Percentiles rank a stretch among this genome's conserved stretches.
phyloP scores from a whole-genome alignment of 768 basidiomycete genomes.

The Chalciporus pseudorubinellus region DNA sequence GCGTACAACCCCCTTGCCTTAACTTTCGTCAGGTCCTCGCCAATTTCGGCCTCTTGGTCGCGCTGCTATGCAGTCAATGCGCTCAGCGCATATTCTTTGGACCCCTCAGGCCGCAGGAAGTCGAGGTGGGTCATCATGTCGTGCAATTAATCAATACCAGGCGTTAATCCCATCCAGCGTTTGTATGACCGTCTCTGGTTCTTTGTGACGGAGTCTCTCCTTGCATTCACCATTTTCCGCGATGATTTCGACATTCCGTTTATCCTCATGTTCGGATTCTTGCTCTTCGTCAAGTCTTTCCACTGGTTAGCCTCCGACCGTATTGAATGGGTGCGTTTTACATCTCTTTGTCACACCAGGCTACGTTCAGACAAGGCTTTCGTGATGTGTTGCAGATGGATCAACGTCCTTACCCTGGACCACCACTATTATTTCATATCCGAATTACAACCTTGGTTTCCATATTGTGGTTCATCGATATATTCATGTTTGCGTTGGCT shows the following conservation, averaged over 20 bases:
- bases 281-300: conserved; percentile 95
- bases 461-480: conserved; percentile 72
- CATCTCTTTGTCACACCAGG: not conserved
- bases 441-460: conserved; percentile 74
- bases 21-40: conserved; percentile 65
- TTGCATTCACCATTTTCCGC: conserved; percentile 96
- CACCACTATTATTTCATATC: conserved; percentile 79
- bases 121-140: conserved; percentile 63
- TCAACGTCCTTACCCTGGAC: conserved; percentile 86
- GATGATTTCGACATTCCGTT: conserved; percentile 94
- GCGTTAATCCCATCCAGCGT: conserved; percentile 51
- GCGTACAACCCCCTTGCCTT: conserved; percentile 1
- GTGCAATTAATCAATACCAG: not conserved
- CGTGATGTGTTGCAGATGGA: conserved; percentile 84
- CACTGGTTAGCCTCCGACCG: conserved; percentile 96
- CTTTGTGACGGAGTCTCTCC: conserved; percentile 92
- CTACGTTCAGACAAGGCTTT: conserved; percentile 4
- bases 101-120: conserved; percentile 76
- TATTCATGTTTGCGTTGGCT: conserved; percentile 75
- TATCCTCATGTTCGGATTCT: conserved; percentile 89
- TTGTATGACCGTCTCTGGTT: conserved; percentile 97
- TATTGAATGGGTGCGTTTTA: conserved; percentile 84
- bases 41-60: conserved; percentile 82
- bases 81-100: conserved; percentile 93
- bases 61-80: conserved; percentile 71